Base-by-base conservation (phyloP, 208 protist genomes). In the Pavlovales sp. region DNA sequence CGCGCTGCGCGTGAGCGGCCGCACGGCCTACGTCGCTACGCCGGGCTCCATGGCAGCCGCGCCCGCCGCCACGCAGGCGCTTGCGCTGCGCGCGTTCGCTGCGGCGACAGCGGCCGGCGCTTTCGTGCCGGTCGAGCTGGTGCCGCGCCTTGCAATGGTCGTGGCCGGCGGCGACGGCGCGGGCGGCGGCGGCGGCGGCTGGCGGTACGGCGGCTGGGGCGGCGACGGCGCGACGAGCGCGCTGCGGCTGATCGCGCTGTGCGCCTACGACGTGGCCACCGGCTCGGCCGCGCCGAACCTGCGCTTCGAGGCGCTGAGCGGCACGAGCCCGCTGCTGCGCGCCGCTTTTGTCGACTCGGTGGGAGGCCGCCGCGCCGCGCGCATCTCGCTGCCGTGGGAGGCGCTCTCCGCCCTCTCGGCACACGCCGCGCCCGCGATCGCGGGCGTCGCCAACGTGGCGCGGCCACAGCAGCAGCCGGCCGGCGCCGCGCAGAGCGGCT, bases 401-500 rank as follows among this genome's bases (percentile, higher is more conserved):
- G 30, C 37, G 67, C 36, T 87, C 75, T 39, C 14, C 75, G 75
- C 67, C 8, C 28, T 8, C 67, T 10, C 75, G 11, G 34, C 14
- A 8, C 75, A 34, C 75, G 57, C 18, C 57, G 57, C 26, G 57
- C 18, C 22, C 57, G 57, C 44, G 44, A 20, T 20, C 44, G 44
- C 57, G 57, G 22, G 14, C 36, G 75, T 7, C 36, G 75, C n/a
- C n/a, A 22, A 28, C n/a, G 34, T 7, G 34, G 4, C 75, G 75
- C 75, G 28, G 11, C 5, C 34, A 8, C 14, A 4, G n/a, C 8
- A 4, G n/a, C 8, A 26, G 57, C 38, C 32, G 28, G 5, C 46
- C 81, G 36, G 46, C 81, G 46, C 42, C 81, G 57, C 81, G 46
- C n/a, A n/a, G n/a, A n/a, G n/a, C n/a, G n/a, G n/a, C n/a, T n/a